Base-by-base conservation (phyloP, 768 basidiomycete species). In the Psilocybe sp. region DNA sequence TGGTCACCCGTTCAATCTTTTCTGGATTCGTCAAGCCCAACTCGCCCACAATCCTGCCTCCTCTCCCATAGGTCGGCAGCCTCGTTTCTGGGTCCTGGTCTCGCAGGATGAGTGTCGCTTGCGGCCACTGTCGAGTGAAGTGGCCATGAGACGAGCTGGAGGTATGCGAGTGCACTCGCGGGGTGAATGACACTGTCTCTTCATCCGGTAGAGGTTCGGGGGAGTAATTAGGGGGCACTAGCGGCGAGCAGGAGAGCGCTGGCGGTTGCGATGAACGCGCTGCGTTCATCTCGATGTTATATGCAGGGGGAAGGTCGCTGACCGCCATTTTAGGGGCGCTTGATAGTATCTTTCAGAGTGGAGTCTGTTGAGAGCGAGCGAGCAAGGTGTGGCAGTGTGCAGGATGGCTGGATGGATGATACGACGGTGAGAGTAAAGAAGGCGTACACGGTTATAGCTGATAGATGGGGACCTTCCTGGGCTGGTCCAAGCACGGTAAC, bases 141-240 rank as follows among this genome's bases (percentile, higher is more conserved):
- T 57, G 66, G 31, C 68, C 68, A 3, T 53, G 23, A 28, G 23
- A 7, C 23, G 23, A 28, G 7, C 23, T 48, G 13, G 60, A 43
- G 15, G 43, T 47, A 10, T 52, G 35, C 12, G 51, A 48, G 7
- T 65, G 64, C 20, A 58, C 58, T 16, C 73, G 68, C 1, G 71
- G 74, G 0, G 68, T 72, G 32, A 62, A 71, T 19, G 70, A 67
- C 16, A 77, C 53, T 4, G 67, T 71, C 45, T 68, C 64, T 53
- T 75, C 70, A 45, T 67, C 66, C 11, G 44, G 46, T 3, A 53
- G 57, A 11, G 70, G 70, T 31, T 63, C 59, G 12, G 65, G 54
- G n/a, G 71, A 66, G 46, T 73, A 73, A 0, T 64, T 61, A 2
- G 74, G 69, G 16, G 49, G 54, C 15, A 20, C 16, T 14, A 19